These are phyloP conservation scores for Vaccinium corymbosum DNA, from an alignment of 148 eudicot species.

Conservation along the genomic window DNA sequence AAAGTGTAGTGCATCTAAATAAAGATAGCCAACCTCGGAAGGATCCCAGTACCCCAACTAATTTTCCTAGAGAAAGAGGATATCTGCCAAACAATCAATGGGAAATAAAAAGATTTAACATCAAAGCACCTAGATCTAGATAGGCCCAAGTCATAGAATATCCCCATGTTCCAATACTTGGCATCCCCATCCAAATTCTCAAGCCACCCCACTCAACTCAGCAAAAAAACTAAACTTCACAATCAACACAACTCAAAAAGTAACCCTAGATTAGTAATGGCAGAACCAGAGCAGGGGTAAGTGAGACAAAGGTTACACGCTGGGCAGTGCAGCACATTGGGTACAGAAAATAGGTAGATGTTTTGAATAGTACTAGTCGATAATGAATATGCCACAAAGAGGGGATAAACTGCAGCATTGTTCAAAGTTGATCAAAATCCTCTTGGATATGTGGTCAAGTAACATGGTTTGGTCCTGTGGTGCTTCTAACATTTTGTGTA, in stretches of 20 bases:
- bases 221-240: background rate
- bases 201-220: background rate
- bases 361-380: background rate
- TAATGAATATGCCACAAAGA: background rate
- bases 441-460: background rate
- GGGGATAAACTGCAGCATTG: background rate
- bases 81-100: background rate
- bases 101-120: background rate
- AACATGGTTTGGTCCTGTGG: slow-evolving; percentile 2
- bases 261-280: background rate
- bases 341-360: background rate
- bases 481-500: background rate
- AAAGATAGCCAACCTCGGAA: background rate
- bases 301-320: background rate
- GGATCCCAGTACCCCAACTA: background rate
- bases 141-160: background rate
- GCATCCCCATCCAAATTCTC: background rate
- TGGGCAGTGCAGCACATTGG: background rate
- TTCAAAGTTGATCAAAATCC: background rate
- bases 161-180: background rate
- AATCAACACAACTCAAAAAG: slow-evolving; percentile 2
- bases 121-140: background rate
- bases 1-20: background rate
- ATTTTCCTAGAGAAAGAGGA: background rate
- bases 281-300: background rate